A percentile compares a stretch with the other conserved stretches of the same genome.
phyloP scores from a whole-genome alignment of 2,329 filamentous ascomycete genomes.

The Pseudogymnoascus sp. region DNA sequence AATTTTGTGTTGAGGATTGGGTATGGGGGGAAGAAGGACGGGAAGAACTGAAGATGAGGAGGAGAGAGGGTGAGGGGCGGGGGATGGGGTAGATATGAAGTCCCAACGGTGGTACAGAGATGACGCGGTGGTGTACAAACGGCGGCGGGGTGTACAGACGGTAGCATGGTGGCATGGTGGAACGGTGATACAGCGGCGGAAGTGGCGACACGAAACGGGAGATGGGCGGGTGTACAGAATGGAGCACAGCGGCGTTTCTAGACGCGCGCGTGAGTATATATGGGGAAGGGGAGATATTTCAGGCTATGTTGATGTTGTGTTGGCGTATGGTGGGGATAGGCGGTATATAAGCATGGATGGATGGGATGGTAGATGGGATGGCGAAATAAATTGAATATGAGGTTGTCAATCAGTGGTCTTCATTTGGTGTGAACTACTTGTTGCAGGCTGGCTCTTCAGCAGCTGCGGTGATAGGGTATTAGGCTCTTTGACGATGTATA shows the following conservation, averaged over 20 bases:
- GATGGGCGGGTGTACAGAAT: neutral
- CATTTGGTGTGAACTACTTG: neutral
- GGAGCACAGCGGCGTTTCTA: neutral
- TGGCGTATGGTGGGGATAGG: neutral
- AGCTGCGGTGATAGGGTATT: neutral
- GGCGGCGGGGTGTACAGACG: neutral
- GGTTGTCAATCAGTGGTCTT: neutral
- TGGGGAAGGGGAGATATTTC: neutral
- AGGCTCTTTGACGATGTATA: neutral
- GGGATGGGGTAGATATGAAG: neutral
- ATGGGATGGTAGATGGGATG: neutral
- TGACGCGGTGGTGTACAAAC: neutral
- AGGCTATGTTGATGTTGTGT: neutral
- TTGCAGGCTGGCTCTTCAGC: neutral
- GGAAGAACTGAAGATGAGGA: conserved; percentile 9
- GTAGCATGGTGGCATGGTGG: neutral
- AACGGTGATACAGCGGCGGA: neutral
- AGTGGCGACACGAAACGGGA: neutral
- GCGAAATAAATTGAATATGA: neutral
- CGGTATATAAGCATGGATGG: neutral
- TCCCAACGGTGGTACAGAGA: neutral
- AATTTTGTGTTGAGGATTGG: conserved; percentile 82
- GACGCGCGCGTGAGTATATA: neutral
- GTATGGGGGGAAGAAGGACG: conserved; percentile 26
- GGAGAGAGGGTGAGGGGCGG: neutral